These are phyloP conservation scores for Oehlia diaphana DNA, from an alignment of 192 early-diverging fungal genomes.

Conservation along the genomic window DNA sequence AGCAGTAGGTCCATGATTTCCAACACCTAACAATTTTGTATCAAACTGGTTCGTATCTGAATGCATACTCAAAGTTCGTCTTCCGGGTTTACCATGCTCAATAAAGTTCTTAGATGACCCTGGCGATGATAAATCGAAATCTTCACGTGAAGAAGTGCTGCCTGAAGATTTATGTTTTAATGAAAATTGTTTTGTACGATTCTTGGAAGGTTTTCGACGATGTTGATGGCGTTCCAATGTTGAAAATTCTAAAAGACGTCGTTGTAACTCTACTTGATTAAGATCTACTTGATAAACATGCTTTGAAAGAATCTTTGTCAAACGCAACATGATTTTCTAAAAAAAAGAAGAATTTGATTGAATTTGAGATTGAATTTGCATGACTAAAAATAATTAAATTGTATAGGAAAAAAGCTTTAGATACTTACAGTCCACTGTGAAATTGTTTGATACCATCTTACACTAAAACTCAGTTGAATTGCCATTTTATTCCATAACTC, in stretches of 20 bases:
- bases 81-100: neutral
- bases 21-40: neutral
- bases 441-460: slow-evolving; percentile 58
- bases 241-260: slow-evolving; percentile 21
- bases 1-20: neutral
- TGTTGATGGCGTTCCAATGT: slow-evolving; percentile 12
- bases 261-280: slow-evolving; percentile 41
- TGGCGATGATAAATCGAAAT: neutral
- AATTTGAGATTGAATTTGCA: neutral
- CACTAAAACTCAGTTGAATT: slow-evolving; percentile 45
- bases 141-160: slow-evolving; percentile 29
- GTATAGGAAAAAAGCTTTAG: no score
- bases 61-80: neutral
- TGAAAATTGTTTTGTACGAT: slow-evolving; percentile 21
- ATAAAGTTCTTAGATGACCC: neutral
- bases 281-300: slow-evolving; percentile 64
- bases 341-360: neutral
- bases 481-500: slow-evolving; percentile 61
- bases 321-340: slow-evolving; percentile 60
- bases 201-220: slow-evolving; percentile 25
- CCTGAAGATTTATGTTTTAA: slow-evolving; percentile 27
- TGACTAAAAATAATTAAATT: neutral
- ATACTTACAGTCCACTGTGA: slow-evolving; percentile 67
- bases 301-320: slow-evolving; percentile 60
- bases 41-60: neutral